Conservation (phyloP, 73 alveolate species). For the Stentor coeruleus region DNA sequence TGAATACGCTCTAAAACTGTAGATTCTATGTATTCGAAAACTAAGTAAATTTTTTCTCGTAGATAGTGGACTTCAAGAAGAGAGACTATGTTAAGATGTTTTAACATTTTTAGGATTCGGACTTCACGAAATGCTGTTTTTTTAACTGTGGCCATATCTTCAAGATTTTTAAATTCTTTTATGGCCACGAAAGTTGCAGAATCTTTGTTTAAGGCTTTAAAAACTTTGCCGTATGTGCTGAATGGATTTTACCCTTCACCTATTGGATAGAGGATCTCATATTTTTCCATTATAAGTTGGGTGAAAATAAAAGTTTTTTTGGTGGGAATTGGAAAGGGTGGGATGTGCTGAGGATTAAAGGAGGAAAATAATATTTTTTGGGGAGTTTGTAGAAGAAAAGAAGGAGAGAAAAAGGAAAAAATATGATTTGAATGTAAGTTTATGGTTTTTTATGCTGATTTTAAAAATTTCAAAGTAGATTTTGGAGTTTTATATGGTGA, state of each 20-base stretch:
- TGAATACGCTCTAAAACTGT: neutral
- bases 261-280: slow-evolving; percentile 64
- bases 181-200: neutral
- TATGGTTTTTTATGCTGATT: no score
- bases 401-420: no score
- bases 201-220: neutral
- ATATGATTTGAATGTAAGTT: no score
- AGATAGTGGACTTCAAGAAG: neutral
- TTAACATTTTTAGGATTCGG: neutral
- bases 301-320: no score
- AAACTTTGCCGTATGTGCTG: neutral
- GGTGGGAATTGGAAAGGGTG: no score
- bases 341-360: no score
- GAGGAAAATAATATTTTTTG: no score
- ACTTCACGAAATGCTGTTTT: neutral
- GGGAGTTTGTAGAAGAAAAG: no score
- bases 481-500: no score
- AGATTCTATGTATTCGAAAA: neutral
- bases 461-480: no score
- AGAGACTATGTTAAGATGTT: neutral
- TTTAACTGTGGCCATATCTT: neutral
- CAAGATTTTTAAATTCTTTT: neutral
- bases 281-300: slow-evolving; percentile 72
- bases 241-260: slow-evolving; percentile 45
- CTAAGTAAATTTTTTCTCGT: neutral